A percentile compares a stretch with the other conserved stretches of the same genome.
phyloP scores from a whole-genome alignment of 805 yeast genomes.

The Cyberlindnera galapagoensis region DNA sequence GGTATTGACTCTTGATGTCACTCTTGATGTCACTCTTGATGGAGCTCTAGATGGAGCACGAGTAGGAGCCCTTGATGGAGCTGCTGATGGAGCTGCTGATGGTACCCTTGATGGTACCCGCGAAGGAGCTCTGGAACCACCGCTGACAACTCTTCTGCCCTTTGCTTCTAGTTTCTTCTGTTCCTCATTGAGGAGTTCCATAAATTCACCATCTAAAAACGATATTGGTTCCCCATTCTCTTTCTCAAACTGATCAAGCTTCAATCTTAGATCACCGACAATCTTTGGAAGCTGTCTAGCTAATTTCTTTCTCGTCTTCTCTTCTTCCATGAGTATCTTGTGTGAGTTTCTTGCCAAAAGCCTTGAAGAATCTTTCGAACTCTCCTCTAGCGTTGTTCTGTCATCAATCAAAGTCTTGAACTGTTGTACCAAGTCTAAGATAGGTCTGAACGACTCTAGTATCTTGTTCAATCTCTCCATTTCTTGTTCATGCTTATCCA shows the following conservation, averaged over 20 bases:
- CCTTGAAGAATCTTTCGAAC: conserved; percentile 76
- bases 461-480: conserved; percentile 44
- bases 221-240: conserved; percentile 28
- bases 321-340: conserved; percentile 73
- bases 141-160: conserved; percentile 17
- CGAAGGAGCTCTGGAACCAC: conserved; percentile 11
- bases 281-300: conserved; percentile 63
- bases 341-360: conserved; percentile 71
- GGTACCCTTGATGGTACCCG: conserved; percentile 17
- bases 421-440: conserved; percentile 49
- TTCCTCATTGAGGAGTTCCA: conserved; percentile 26
- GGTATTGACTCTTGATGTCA: conserved; percentile 5
- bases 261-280: conserved; percentile 41
- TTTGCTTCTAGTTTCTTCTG: conserved; percentile 13
- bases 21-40: conserved; percentile 9
- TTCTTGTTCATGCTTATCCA: conserved; percentile 62
- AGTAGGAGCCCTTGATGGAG: conserved; percentile 17
- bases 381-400: conserved; percentile 54
- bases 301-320: conserved; percentile 61
- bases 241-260: conserved; percentile 43
- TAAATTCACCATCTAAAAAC: conserved; percentile 23
- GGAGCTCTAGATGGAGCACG: conserved; percentile 12
- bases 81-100: conserved; percentile 16
- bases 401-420: conserved; percentile 53
- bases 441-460: conserved; percentile 43